Evolutionary conservation across 2,329 filamentous ascomycete species (phyloP).

Genomic region (Monosporascus sp.): DNA sequence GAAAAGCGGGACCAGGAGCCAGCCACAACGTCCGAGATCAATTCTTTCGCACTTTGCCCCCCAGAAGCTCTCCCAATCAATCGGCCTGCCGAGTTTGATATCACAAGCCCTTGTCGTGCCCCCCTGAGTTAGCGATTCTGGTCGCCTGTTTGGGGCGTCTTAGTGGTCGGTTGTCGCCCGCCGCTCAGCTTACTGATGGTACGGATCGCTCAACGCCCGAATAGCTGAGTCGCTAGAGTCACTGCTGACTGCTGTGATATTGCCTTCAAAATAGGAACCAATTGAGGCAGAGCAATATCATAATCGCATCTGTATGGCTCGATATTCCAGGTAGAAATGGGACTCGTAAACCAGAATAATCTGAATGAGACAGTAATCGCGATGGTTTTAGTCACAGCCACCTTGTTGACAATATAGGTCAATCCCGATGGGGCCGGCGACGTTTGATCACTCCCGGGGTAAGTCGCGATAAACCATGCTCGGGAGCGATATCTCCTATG

Average conservation of each 20-base stretch:
- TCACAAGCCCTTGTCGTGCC: neutral
- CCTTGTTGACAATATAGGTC: neutral
- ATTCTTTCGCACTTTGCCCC: slow-evolving; percentile 23
- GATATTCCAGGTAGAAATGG: neutral
- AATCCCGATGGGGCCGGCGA: neutral
- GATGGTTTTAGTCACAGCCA: neutral
- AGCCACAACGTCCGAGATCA: slow-evolving; percentile 25
- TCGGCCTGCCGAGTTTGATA: neutral
- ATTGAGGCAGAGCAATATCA: neutral
- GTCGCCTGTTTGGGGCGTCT: neutral
- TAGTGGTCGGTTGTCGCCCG: neutral
- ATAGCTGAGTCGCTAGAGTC: neutral
- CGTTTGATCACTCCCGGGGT: neutral
- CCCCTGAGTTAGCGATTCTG: neutral
- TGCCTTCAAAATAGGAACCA: neutral
- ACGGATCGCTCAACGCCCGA: neutral
- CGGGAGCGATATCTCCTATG: neutral
- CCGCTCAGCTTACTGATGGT: slow-evolving; percentile 9
- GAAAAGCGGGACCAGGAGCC: neutral
- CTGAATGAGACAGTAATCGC: neutral
- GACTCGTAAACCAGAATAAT: neutral
- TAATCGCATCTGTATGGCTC: neutral
- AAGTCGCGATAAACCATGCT: neutral
- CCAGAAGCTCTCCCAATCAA: neutral
- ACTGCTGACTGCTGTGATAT: neutral